Evolutionary conservation across 306 rosid species (phyloP).

Genomic region (Fagus sylvatica): DNA sequence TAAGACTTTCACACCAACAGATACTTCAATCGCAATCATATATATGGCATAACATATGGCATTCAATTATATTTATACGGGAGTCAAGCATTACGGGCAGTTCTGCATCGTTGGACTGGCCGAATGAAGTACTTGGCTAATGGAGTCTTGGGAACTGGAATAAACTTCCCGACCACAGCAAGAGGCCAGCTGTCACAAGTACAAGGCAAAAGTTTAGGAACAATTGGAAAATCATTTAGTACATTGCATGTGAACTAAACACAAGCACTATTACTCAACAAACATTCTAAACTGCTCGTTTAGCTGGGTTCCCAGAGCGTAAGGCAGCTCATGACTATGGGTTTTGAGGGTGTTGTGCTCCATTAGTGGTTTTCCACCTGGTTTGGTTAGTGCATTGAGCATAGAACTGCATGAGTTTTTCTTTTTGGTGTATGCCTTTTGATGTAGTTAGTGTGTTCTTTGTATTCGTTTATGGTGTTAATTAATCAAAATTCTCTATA

Average conservation of each 20-base stretch:
- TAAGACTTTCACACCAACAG: too few relatives aligned
- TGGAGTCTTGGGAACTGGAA: slow-evolving; percentile 82
- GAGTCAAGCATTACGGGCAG: slow-evolving; percentile 8
- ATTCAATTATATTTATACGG: background rate
- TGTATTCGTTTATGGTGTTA: too few relatives aligned
- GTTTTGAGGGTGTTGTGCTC: too few relatives aligned
- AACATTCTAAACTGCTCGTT: too few relatives aligned
- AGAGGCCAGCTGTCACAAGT: slow-evolving; percentile 85
- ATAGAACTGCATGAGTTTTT: too few relatives aligned
- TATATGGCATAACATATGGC: background rate
- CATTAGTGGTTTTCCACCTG: too few relatives aligned
- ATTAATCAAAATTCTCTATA: too few relatives aligned
- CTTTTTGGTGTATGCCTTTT: too few relatives aligned
- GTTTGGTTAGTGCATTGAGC: too few relatives aligned
- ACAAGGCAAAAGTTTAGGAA: slow-evolving; percentile 11
- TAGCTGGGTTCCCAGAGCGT: too few relatives aligned
- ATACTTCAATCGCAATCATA: background rate
- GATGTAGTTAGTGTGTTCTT: too few relatives aligned
- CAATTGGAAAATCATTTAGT: background rate
- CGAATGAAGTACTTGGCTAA: slow-evolving; percentile 32
- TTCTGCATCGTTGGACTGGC: slow-evolving; percentile 40
- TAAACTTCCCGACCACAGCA: slow-evolving; percentile 68
- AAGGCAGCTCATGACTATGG: too few relatives aligned
- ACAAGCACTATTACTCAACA: background rate
- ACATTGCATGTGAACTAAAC: background rate